These are phyloP conservation scores for Gossypium ekmanianum DNA, from an alignment of 345 rosid species.

Conservation along the genomic window DNA sequence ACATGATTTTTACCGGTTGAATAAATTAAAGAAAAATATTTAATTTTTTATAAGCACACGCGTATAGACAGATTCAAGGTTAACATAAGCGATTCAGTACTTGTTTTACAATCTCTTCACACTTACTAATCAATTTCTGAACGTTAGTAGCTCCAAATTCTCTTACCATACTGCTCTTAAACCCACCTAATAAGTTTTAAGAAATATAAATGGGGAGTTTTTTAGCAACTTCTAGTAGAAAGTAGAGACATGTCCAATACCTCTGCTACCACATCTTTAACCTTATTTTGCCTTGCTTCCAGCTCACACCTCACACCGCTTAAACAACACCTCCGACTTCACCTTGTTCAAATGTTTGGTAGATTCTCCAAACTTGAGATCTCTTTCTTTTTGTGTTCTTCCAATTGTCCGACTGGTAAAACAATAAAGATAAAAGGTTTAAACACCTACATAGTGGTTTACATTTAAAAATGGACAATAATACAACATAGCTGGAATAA, in stretches of 20 bases:
- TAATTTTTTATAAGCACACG: neutral
- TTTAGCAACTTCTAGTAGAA: neutral
- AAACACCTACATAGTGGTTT: conserved; percentile 4
- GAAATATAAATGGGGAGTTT: conserved; percentile 3
- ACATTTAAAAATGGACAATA: neutral
- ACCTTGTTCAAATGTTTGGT: conserved; percentile 39
- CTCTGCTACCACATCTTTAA: conserved; percentile 66
- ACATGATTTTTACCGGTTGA: neutral
- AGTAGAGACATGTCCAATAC: conserved; percentile 25
- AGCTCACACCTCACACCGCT: conserved; percentile 55
- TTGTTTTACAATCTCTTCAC: conserved; percentile 67
- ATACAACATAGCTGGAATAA: neutral
- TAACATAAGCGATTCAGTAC: conserved; percentile 28
- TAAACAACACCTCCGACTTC: conserved; percentile 56
- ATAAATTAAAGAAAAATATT: neutral
- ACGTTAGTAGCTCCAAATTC: conserved; percentile 61
- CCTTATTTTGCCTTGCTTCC: conserved; percentile 63
- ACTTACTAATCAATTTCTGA: conserved; percentile 42
- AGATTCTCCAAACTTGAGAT: conserved; percentile 48
- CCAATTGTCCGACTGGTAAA: conserved; percentile 56
- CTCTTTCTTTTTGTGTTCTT: conserved; percentile 54
- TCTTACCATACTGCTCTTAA: conserved; percentile 45
- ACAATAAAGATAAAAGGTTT: neutral
- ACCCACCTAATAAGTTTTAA: conserved; percentile 50
- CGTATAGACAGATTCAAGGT: neutral